Percentiles rank a stretch among this genome's conserved stretches.
Conservation (phyloP, 2,329 filamentous ascomycete genomes). For the Bipolaris victoriae region DNA sequence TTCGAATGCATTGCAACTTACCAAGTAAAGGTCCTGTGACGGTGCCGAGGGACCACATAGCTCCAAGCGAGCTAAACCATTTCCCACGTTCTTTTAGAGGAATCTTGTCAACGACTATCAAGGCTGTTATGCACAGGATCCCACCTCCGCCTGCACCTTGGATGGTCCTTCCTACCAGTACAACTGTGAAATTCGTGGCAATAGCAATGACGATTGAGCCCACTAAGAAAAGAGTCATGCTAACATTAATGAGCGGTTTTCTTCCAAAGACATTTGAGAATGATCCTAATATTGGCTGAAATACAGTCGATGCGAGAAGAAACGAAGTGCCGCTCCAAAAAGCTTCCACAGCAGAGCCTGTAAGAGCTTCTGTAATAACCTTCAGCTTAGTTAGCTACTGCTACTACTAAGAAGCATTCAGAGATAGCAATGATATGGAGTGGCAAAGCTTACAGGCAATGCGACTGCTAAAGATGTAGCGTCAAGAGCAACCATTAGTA, state of each 20-base stretch:
- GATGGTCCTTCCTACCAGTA: neutral
- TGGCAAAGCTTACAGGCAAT: too few relatives aligned
- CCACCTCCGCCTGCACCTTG: neutral
- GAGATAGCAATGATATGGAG: too few relatives aligned
- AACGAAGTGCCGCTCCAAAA: constrained; percentile 75
- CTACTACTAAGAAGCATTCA: too few relatives aligned
- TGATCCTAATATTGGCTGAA: constrained; percentile 53
- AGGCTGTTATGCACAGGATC: neutral
- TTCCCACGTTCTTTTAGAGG: neutral
- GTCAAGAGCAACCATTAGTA: constrained; percentile 41
- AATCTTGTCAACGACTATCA: neutral
- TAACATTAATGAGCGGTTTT: neutral
- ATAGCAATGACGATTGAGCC: neutral
- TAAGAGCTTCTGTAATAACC: too few relatives aligned
- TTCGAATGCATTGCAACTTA: neutral
- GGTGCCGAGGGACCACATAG: neutral
- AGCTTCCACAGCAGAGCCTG: constrained; percentile 42
- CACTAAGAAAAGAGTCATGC: neutral
- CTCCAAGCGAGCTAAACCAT: neutral
- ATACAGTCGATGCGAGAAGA: constrained; percentile 67
- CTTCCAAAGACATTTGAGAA: neutral
- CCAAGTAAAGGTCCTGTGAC: neutral
- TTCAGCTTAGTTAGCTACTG: too few relatives aligned
- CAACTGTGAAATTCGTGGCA: neutral
- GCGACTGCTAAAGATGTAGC: constrained; percentile 35